A percentile compares a stretch with the other conserved stretches of the same genome.
These are phyloP conservation scores for Boletellus emodensis DNA, from an alignment of 768 basidiomycete genomes.

Conservation along the genomic window DNA sequence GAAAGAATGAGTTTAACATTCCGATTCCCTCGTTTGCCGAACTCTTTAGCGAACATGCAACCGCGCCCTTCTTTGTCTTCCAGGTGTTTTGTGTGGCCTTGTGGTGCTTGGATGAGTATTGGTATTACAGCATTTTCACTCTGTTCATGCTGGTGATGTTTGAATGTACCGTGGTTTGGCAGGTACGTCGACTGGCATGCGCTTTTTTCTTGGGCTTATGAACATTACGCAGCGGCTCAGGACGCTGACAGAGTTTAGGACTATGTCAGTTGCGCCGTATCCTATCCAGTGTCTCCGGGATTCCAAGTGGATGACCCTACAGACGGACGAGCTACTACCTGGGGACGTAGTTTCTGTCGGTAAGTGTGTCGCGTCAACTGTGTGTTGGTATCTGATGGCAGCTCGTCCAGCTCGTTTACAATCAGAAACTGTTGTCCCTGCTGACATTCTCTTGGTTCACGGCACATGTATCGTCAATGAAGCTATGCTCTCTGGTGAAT, in stretches of 20 bases:
- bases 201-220: background rate
- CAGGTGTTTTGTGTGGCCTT: conserved; percentile 96
- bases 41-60: conserved; percentile 92
- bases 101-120: conserved; percentile 98
- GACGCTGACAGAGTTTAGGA: conserved; percentile 92
- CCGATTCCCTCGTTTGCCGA: conserved; percentile 93
- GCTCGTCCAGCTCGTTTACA: conserved; percentile 51
- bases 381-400: background rate
- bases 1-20: conserved; percentile 94
- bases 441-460: conserved; percentile 87
- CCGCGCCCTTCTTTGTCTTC: conserved; percentile 99
- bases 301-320: conserved; percentile 72
- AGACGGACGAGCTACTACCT: conserved; percentile 85
- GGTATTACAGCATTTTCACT: conserved; percentile 98
- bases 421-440: conserved; percentile 85
- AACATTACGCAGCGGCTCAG: conserved; percentile 63
- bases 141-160: conserved; percentile 98
- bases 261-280: conserved; percentile 93
- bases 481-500: conserved; percentile 98
- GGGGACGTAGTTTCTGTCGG: conserved; percentile 84
- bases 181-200: conserved; percentile 49
- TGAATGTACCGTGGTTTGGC: conserved; percentile 98
- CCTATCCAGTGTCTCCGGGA: conserved; percentile 79
- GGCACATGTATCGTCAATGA: conserved; percentile 98
- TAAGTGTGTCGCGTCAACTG: conserved; percentile 37